Evolutionary conservation across 2,329 filamentous ascomycete genomes (phyloP).

Genomic region (Epichloe bromicola): DNA sequence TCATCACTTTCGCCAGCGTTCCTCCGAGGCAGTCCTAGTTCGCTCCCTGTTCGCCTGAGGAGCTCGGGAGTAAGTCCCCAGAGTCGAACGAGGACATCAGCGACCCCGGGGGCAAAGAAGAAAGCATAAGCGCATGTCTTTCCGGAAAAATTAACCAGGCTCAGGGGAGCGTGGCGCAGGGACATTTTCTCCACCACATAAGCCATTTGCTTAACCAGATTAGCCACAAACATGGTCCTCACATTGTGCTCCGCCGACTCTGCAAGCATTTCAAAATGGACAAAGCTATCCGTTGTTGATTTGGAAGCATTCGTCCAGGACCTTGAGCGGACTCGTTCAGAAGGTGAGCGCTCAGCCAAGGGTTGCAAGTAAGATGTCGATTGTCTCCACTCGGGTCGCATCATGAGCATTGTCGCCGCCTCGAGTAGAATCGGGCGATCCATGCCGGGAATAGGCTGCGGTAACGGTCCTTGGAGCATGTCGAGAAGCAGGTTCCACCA

Average conservation of each 20-base stretch:
- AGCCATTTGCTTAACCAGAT: constrained; percentile 69
- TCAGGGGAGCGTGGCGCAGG: constrained; percentile 50
- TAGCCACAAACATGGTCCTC: constrained; percentile 72
- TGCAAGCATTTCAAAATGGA: constrained; percentile 39
- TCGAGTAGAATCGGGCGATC: constrained; percentile 73
- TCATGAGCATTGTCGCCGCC: constrained; percentile 70
- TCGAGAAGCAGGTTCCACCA: constrained; percentile 83
- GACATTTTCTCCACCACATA: constrained; percentile 87
- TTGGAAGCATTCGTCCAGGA: constrained; percentile 38
- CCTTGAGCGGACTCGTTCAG: constrained; percentile 30
- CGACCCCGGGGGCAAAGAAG: constrained; percentile 79
- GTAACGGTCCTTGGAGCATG: constrained; percentile 56
- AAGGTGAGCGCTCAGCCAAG: constrained; percentile 39
- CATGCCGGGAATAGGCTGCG: constrained; percentile 67
- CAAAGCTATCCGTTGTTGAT: constrained; percentile 51
- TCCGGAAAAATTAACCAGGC: constrained; percentile 72
- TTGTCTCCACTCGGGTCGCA: constrained; percentile 74
- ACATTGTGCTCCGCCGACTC: constrained; percentile 79
- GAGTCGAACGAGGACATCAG: constrained; percentile 68
- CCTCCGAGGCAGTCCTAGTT: constrained; percentile 50
- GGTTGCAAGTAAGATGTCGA: constrained; percentile 56
- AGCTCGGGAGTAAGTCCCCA: constrained; percentile 61
- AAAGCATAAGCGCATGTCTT: constrained; percentile 89
- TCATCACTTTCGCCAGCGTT: constrained; percentile 46
- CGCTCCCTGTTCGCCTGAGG: constrained; percentile 58